Evolutionary conservation across 441 rosid genomes (phyloP), one percentile per base, ranked within the genome.

Genomic region (Pelargonium fulgidum): DNA sequence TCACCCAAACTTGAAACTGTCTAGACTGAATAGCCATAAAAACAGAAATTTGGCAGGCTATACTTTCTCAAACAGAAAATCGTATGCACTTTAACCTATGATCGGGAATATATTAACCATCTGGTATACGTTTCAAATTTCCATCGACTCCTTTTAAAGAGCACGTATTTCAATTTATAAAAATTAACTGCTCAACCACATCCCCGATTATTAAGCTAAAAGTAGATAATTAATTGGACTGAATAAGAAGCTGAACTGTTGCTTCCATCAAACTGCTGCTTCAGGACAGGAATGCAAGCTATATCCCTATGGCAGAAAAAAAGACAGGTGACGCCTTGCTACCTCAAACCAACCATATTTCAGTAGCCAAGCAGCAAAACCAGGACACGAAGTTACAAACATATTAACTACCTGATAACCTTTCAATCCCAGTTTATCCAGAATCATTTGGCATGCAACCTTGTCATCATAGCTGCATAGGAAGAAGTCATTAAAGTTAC

Each of bases 361-460:
- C 41, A 19, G 9, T 73, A 59, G 41, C 33, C 12, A 58, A 41
- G 16, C 22, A 48, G 26, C 64, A 64, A 26, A 33, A 75, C 22
- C 64, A 68, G 4, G 62, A 66, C 62, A 47, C 16, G 19, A 17
- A 69, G 44, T 65, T 68, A 12, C 7, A 68, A 64, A 62, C 50
- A 76, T 65, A 62, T 62, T 16, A 68, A 79, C 82, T 79, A 96
- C 99, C 97, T 93, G 98, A 85, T 89, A 96, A 77, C 97, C 98
- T 78, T 85, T 81, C 80, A 91, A 74, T 72, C 97, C 98, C 84
- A 78, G 88, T 85, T 89, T 96, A 71, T 91, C 94, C 76, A 96
- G 80, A 86, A 96, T 90, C 91, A 84, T 88, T 83, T 81, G 88
- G 80, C 97, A 96, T 47, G 97, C 99, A 76, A 86, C 87, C 82